Conservation (phyloP, 495 filamentous ascomycete genomes). For the Podospora australis region DNA sequence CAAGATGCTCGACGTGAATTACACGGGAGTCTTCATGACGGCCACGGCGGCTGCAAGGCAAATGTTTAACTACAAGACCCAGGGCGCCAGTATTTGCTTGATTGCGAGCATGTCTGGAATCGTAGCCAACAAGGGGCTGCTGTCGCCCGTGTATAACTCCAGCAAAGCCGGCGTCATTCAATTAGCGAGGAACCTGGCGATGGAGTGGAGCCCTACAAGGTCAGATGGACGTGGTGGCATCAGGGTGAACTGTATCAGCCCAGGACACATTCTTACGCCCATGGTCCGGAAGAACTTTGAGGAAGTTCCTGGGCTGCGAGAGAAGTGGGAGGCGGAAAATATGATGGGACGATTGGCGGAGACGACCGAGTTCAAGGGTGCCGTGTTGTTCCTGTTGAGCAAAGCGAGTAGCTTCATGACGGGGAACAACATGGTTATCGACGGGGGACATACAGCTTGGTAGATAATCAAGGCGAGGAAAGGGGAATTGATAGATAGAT, state of each 20-base stretch:
- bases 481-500: not conserved
- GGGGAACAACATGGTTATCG: slow-evolving; percentile 53
- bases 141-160: slow-evolving; percentile 61
- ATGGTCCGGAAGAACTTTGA: slow-evolving; percentile 65
- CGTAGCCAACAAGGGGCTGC: slow-evolving; percentile 65
- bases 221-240: slow-evolving; percentile 48
- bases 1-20: slow-evolving; percentile 68
- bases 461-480: slow-evolving; percentile 3
- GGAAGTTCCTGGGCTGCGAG: slow-evolving; percentile 51
- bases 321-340: slow-evolving; percentile 60
- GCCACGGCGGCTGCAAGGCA: slow-evolving; percentile 64
- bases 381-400: slow-evolving; percentile 51
- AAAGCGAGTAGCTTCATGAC: slow-evolving; percentile 69
- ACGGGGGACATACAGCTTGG: slow-evolving; percentile 55
- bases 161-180: slow-evolving; percentile 67
- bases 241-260: slow-evolving; percentile 60
- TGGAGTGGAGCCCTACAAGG: slow-evolving; percentile 57
- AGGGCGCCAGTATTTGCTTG: slow-evolving; percentile 62
- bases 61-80: slow-evolving; percentile 67
- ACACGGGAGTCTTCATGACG: slow-evolving; percentile 72
- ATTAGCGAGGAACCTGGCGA: slow-evolving; percentile 56
- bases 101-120: slow-evolving; percentile 70
- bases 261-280: slow-evolving; percentile 66
- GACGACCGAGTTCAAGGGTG: slow-evolving; percentile 61
- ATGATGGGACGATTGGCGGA: slow-evolving; percentile 60